A percentile compares a stretch with the other conserved stretches of the same genome.
Conservation (phyloP, 345 rosid species). For the Hibiscus mutabilis region DNA sequence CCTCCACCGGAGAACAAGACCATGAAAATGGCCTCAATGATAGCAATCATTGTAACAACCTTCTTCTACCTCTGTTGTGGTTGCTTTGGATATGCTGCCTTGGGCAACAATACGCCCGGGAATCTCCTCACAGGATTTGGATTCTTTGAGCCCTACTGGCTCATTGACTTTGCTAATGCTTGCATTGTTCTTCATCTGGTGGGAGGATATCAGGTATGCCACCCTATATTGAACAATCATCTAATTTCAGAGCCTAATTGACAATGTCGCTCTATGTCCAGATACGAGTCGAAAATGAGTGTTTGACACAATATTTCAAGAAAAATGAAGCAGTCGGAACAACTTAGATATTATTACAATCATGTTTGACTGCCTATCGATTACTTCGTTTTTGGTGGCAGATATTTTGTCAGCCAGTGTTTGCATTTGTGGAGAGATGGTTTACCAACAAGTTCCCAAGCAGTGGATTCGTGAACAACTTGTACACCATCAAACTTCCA, state of each 20-base stretch:
- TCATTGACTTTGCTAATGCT: constrained; percentile 41
- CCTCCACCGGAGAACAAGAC: constrained; percentile 44
- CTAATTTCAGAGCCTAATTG: background rate
- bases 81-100: constrained; percentile 43
- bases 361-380: background rate
- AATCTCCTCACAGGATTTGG: constrained; percentile 39
- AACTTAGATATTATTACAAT: background rate
- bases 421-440: constrained; percentile 54
- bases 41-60: constrained; percentile 27
- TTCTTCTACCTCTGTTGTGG: constrained; percentile 41
- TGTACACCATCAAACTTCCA: constrained; percentile 28
- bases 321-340: too few species aligned
- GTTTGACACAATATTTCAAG: too few species aligned
- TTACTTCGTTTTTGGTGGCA: constrained; percentile 14
- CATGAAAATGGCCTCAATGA: constrained; percentile 37
- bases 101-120: constrained; percentile 31
- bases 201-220: constrained; percentile 53
- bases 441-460: constrained; percentile 27
- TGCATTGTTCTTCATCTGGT: constrained; percentile 41
- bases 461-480: constrained; percentile 37
- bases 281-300: too few species aligned
- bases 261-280: background rate
- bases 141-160: constrained; percentile 42
- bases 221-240: background rate
- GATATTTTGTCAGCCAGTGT: constrained; percentile 66